phyloP scores from a whole-genome alignment of 208 protist genomes.

The Sergeia podlipaevii region DNA sequence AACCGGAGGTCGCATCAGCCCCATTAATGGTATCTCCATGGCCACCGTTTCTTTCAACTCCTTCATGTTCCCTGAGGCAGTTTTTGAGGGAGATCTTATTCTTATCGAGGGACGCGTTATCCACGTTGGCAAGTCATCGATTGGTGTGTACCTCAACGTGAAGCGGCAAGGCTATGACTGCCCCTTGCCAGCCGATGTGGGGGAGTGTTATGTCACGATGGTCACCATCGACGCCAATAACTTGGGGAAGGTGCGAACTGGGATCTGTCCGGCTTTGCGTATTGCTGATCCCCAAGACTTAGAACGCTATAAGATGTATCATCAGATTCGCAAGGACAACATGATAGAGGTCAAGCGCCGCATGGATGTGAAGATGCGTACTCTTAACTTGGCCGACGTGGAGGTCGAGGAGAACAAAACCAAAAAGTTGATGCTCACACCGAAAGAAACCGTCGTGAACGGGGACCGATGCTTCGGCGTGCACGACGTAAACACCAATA shows the following conservation, averaged over 20 bases:
- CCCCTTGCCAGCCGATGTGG: slow-evolving; percentile 13
- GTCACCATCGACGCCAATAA: not conserved
- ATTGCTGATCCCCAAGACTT: no score
- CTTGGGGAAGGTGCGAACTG: not conserved
- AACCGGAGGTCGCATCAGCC: not conserved
- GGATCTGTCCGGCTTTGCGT: not conserved
- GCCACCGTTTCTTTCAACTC: slow-evolving; percentile 50
- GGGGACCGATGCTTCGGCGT: slow-evolving; percentile 23
- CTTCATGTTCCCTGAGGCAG: slow-evolving; percentile 37
- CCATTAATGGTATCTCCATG: slow-evolving; percentile 16
- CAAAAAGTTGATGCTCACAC: slow-evolving; percentile 20
- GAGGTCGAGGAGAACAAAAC: slow-evolving; percentile 28
- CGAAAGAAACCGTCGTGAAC: slow-evolving; percentile 7
- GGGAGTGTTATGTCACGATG: slow-evolving; percentile 32
- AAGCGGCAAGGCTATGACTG: slow-evolving; percentile 30
- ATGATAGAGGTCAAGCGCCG: no score
- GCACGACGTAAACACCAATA: slow-evolving; percentile 36
- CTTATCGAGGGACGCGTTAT: slow-evolving; percentile 24
- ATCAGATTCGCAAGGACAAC: no score
- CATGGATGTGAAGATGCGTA: no score
- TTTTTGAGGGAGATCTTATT: slow-evolving; percentile 47
- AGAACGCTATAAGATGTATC: not conserved
- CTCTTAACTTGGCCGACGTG: slow-evolving; percentile 9
- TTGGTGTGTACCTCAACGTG: slow-evolving; percentile 34
- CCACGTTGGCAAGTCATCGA: slow-evolving; percentile 26